Evolutionary conservation across 2,329 filamentous ascomycete species (phyloP).

Genomic region (Exophiala sp.): DNA sequence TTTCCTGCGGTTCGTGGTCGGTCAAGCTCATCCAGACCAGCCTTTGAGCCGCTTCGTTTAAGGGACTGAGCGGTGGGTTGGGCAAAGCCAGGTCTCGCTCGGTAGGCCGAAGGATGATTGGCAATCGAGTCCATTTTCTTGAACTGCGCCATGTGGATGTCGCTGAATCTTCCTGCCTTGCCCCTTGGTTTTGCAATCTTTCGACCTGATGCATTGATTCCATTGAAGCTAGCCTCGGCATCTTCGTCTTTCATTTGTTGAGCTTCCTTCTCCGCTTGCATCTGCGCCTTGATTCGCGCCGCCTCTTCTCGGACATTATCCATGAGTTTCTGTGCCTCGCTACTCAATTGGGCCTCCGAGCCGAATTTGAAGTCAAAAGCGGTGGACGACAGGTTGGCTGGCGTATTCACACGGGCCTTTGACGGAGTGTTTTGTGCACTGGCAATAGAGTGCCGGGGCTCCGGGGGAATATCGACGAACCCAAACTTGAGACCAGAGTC

Average conservation of each 20-base stretch:
- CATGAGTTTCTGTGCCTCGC: constrained; percentile 53
- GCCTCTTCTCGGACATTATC: constrained; percentile 66
- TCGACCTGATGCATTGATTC: constrained; percentile 44
- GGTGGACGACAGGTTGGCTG: constrained; percentile 34
- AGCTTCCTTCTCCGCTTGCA: constrained; percentile 57
- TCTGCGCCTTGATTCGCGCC: constrained; percentile 61
- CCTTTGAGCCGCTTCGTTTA: constrained; percentile 54
- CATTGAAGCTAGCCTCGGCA: constrained; percentile 37
- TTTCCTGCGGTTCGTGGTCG: constrained; percentile 33
- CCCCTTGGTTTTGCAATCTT: constrained; percentile 76
- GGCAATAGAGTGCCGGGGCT: constrained; percentile 20
- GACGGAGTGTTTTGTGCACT: constrained; percentile 39
- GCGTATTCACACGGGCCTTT: constrained; percentile 15
- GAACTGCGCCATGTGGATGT: constrained; percentile 80
- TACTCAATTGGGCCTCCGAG: constrained; percentile 41
- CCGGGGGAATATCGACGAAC: constrained; percentile 45
- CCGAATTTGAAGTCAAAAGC: constrained; percentile 44
- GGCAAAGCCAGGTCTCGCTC: constrained; percentile 44
- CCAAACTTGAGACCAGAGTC: constrained; percentile 77
- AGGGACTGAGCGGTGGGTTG: constrained; percentile 40
- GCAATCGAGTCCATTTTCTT: constrained; percentile 98
- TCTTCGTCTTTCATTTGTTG: constrained; percentile 47
- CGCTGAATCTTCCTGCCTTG: constrained; percentile 72
- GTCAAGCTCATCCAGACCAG: constrained; percentile 58
- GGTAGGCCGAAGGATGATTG: constrained; percentile 70